Percentiles rank a stretch among this genome's conserved stretches.
Evolutionary conservation across 805 yeast genomes (phyloP).

Genomic region (Teunomyces aglyptinius): DNA sequence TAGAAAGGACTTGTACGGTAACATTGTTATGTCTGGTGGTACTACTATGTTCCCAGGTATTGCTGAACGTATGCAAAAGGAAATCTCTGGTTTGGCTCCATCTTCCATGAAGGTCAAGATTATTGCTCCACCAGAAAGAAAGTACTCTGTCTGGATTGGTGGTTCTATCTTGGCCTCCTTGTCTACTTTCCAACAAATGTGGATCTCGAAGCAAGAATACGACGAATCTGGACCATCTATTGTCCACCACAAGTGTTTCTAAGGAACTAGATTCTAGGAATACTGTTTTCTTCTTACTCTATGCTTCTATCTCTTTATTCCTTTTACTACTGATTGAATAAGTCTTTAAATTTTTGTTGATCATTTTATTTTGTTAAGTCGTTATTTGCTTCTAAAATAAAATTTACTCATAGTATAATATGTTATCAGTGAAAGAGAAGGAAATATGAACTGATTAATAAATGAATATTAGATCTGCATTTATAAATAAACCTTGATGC

Average conservation of each 20-base stretch:
- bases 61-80: slow-evolving; percentile 99
- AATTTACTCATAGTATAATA: not conserved
- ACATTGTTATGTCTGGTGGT: slow-evolving; percentile 99
- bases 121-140: slow-evolving; percentile 99
- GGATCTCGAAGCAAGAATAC: slow-evolving; percentile 99
- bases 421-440: slow-evolving; percentile 2
- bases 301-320: slow-evolving; percentile 3
- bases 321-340: slow-evolving; percentile 4
- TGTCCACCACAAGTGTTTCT: slow-evolving; percentile 94
- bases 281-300: slow-evolving; percentile 4
- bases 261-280: slow-evolving; percentile 29
- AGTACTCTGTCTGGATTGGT: slow-evolving; percentile 99
- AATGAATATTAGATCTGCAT: not conserved
- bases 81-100: slow-evolving; percentile 98
- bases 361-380: slow-evolving; percentile 3
- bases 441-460: not conserved
- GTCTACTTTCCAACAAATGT: slow-evolving; percentile 99
- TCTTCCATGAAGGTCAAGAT: slow-evolving; percentile 99
- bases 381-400: slow-evolving; percentile 2
- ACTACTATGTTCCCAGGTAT: slow-evolving; percentile 99
- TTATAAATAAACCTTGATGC: not conserved
- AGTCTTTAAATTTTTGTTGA: slow-evolving; percentile 4
- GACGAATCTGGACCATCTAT: slow-evolving; percentile 99
- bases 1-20: slow-evolving; percentile 97
- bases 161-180: slow-evolving; percentile 98